These are phyloP conservation scores for Gossypium schwendimanii DNA, from an alignment of 441 rosid genomes.

Conservation along the genomic window DNA sequence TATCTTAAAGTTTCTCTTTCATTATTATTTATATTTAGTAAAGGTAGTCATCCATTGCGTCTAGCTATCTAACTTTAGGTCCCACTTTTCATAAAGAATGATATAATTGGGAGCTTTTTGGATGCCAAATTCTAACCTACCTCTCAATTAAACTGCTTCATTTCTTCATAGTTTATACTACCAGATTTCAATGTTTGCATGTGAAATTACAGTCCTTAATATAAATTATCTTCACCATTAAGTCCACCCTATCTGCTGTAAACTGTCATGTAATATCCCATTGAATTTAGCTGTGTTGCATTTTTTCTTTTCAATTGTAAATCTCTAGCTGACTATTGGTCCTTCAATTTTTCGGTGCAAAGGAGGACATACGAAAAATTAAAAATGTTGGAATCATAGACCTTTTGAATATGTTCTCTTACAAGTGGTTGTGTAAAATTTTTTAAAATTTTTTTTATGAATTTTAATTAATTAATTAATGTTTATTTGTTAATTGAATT, in stretches of 20 bases:
- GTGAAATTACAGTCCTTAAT: neutral
- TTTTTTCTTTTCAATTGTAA: neutral
- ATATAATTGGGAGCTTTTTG: neutral
- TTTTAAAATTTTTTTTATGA: no score
- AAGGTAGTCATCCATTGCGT: neutral
- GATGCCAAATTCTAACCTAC: neutral
- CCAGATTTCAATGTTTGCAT: neutral
- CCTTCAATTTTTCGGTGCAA: neutral
- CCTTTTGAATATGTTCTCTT: neutral
- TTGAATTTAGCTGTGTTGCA: neutral
- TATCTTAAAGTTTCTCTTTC: neutral
- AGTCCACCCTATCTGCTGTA: neutral
- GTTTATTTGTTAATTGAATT: no score
- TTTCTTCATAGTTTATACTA: neutral
- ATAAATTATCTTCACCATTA: no score
- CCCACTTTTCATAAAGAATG: constrained; percentile 1
- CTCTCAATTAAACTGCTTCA: neutral
- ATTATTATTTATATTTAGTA: neutral
- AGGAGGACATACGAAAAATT: no score
- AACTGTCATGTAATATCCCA: neutral
- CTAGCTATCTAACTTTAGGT: neutral
- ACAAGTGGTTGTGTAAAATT: neutral
- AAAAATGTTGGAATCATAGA: neutral
- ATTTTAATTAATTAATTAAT: no score
- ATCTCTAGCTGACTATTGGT: neutral